Evolutionary conservation across 23 red algal genomes (phyloP).

Genomic region (Agarophyton chilense): DNA sequence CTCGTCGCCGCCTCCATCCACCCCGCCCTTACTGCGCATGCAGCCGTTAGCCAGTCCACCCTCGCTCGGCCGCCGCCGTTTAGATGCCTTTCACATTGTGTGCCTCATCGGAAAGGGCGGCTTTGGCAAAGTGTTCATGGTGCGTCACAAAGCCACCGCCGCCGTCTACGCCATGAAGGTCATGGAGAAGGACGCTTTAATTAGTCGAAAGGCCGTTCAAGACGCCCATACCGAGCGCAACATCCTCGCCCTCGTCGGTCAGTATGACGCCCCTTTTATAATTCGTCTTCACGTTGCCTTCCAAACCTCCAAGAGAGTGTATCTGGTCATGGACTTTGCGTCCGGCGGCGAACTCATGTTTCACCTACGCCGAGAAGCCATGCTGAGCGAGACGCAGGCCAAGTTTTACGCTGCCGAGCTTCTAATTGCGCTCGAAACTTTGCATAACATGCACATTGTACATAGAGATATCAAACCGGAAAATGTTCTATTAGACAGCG

Average conservation of each 20-base stretch:
- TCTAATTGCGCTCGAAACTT: slow-evolving; percentile 83
- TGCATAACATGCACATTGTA: slow-evolving; percentile 90
- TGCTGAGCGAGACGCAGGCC: slow-evolving; percentile 82
- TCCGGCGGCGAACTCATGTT: slow-evolving; percentile 91
- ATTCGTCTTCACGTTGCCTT: slow-evolving; percentile 90
- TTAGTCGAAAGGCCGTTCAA: slow-evolving; percentile 67
- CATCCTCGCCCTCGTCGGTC: slow-evolving; percentile 76
- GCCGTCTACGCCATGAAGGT: slow-evolving; percentile 92
- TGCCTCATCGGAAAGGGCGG: slow-evolving; percentile 90
- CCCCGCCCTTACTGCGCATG: not conserved
- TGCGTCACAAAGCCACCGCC: slow-evolving; percentile 81
- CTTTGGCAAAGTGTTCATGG: slow-evolving; percentile 96
- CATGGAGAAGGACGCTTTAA: slow-evolving; percentile 75
- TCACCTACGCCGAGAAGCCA: slow-evolving; percentile 83
- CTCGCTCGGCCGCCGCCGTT: slow-evolving; percentile 69
- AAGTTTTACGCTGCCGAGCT: slow-evolving; percentile 97
- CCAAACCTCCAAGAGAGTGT: slow-evolving; percentile 80
- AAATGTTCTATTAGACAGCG: slow-evolving; percentile 90
- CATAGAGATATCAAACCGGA: slow-evolving; percentile 98
- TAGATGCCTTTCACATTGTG: slow-evolving; percentile 92
- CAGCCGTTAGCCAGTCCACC: slow-evolving; percentile 4
- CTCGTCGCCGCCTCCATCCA: slow-evolving; percentile 31
- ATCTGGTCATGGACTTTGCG: slow-evolving; percentile 98
- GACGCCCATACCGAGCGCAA: slow-evolving; percentile 85
- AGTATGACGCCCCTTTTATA: slow-evolving; percentile 83